phyloP scores from a whole-genome alignment of 2,329 filamentous ascomycete species.

The Nemania sp. region DNA sequence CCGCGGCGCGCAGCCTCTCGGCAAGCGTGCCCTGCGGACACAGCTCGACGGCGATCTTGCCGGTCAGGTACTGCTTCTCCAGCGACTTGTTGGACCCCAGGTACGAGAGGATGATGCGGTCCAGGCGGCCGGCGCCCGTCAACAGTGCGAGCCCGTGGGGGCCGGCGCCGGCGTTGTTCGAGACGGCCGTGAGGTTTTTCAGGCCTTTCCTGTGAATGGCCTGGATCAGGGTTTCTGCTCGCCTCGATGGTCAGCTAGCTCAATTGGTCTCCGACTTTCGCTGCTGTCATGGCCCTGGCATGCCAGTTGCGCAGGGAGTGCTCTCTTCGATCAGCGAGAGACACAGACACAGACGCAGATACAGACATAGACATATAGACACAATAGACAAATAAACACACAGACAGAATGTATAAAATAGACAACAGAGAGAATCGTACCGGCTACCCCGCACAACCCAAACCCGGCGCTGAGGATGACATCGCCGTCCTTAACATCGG shows the following conservation, averaged over 20 bases:
- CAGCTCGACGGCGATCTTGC: slow-evolving; percentile 75
- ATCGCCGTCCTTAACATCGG: slow-evolving; percentile 71
- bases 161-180: slow-evolving; percentile 78
- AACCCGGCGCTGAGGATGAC: slow-evolving; percentile 79
- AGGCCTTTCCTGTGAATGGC: slow-evolving; percentile 65
- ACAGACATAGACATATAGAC: background rate
- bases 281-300: background rate
- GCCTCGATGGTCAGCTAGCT: slow-evolving; percentile 8
- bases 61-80: slow-evolving; percentile 74
- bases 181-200: slow-evolving; percentile 72
- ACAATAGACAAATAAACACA: too few relatives aligned
- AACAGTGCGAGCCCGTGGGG: slow-evolving; percentile 71
- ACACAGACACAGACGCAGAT: background rate
- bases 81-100: slow-evolving; percentile 78
- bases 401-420: background rate
- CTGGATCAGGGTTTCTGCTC: slow-evolving; percentile 69
- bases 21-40: slow-evolving; percentile 77
- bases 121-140: slow-evolving; percentile 70
- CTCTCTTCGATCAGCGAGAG: too few relatives aligned
- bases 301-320: too few relatives aligned
- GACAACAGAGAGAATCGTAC: slow-evolving; percentile 43
- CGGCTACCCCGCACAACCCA: slow-evolving; percentile 77
- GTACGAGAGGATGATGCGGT: slow-evolving; percentile 74
- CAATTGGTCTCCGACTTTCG: background rate
- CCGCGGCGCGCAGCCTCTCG: slow-evolving; percentile 72